A percentile compares a stretch with the other conserved stretches of the same genome.
Conservation (phyloP, 345 rosid species). For the Ailanthus altissimus region DNA sequence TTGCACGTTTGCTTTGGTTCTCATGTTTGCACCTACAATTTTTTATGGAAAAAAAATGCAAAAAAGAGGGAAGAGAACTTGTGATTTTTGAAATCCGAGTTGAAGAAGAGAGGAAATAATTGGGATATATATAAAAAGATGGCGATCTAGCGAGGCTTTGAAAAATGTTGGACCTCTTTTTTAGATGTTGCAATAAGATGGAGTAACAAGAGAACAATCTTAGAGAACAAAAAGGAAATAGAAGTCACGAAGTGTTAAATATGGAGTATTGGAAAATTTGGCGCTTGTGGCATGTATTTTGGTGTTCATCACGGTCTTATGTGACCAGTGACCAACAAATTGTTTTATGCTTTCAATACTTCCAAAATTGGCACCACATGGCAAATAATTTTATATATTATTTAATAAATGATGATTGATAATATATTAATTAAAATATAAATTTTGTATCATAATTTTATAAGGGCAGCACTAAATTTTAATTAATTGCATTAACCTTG, state of each 20-base stretch:
- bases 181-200: background rate
- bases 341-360: background rate
- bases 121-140: background rate
- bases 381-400: no score
- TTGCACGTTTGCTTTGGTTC: conserved; percentile 15
- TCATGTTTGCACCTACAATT: conserved; percentile 6
- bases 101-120: background rate
- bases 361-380: background rate
- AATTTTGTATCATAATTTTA: no score
- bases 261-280: background rate
- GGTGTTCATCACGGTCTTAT: background rate
- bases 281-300: background rate
- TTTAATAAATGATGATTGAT: no score
- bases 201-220: background rate
- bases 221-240: no score
- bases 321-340: background rate
- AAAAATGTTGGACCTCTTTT: background rate
- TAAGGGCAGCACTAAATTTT: no score
- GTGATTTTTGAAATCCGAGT: background rate
- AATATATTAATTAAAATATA: no score
- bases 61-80: background rate
- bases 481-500: no score
- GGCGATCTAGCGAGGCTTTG: background rate
- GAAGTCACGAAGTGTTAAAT: background rate
- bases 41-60: background rate